phyloP scores from a whole-genome alignment of 495 filamentous ascomycete species.

The Pyrenula massariospora region DNA sequence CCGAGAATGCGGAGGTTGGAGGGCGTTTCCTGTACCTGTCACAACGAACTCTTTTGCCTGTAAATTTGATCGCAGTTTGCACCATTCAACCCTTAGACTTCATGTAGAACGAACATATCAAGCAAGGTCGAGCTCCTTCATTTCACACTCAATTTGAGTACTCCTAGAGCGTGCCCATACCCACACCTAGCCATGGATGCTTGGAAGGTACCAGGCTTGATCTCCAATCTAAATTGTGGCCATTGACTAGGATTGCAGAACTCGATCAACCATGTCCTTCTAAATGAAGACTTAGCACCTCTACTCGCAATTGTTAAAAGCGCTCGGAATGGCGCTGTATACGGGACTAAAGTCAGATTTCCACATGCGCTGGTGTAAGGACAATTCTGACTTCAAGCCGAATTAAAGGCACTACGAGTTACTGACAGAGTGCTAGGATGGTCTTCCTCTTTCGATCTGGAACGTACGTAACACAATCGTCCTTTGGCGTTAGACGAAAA shows the following conservation, averaged over 20 bases:
- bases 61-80: too few species aligned
- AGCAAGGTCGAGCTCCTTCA: too few species aligned
- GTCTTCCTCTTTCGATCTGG: conserved; percentile 88
- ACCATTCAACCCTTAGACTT: too few species aligned
- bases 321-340: conserved; percentile 91
- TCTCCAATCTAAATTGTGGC: too few species aligned
- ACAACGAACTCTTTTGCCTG: too few species aligned
- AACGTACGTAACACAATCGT: conserved; percentile 40
- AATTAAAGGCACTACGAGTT: conserved; percentile 7
- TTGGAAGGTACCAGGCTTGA: too few species aligned
- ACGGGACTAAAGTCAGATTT: conserved; percentile 96
- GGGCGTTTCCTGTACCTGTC: too few species aligned
- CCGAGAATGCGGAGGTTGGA: too few species aligned
- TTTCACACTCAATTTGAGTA: too few species aligned
- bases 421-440: conserved; percentile 45
- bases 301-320: conserved; percentile 75
- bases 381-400: neutral
- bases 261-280: conserved; percentile 23
- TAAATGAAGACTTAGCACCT: conserved; percentile 74
- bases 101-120: too few species aligned
- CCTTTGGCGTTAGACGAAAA: conserved; percentile 3
- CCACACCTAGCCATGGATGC: too few species aligned
- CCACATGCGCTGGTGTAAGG: conserved; percentile 88
- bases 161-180: too few species aligned
- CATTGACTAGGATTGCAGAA: neutral